Evolutionary conservation across 2,329 filamentous ascomycete species (phyloP).

Genomic region (Clarireedia sp.): DNA sequence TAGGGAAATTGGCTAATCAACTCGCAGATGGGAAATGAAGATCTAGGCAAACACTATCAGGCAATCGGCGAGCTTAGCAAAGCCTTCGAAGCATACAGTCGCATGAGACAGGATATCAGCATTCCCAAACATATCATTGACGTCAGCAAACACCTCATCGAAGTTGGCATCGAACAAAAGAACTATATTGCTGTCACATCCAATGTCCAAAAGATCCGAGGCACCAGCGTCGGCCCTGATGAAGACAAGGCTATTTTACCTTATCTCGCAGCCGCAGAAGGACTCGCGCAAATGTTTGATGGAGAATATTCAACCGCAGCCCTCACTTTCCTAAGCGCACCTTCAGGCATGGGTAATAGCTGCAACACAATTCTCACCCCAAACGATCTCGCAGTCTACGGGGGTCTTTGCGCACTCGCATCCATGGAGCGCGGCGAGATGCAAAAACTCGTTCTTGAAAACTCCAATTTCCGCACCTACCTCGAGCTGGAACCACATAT

Average conservation of each 20-base stretch:
- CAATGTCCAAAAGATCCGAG: slow-evolving; percentile 60
- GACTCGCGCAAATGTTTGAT: slow-evolving; percentile 50
- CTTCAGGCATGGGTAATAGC: slow-evolving; percentile 39
- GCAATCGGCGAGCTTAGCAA: slow-evolving; percentile 63
- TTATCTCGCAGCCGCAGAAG: slow-evolving; percentile 49
- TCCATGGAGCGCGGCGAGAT: slow-evolving; percentile 77
- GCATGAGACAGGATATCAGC: slow-evolving; percentile 87
- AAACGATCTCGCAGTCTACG: slow-evolving; percentile 89
- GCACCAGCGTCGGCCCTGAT: slow-evolving; percentile 32
- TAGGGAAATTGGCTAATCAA: background rate
- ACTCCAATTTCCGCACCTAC: slow-evolving; percentile 71
- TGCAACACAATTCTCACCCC: slow-evolving; percentile 68
- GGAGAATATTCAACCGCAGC: slow-evolving; percentile 61
- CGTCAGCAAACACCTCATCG: slow-evolving; percentile 70
- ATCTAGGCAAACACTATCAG: slow-evolving; percentile 78
- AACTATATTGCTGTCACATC: slow-evolving; percentile 67
- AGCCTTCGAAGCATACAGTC: slow-evolving; percentile 69
- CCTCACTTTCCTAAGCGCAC: slow-evolving; percentile 45
- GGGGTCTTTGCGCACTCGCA: slow-evolving; percentile 80
- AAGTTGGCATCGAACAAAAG: slow-evolving; percentile 64
- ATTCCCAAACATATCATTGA: slow-evolving; percentile 76
- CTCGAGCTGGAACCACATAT: slow-evolving; percentile 92
- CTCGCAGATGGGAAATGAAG: slow-evolving; percentile 82
- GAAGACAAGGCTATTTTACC: slow-evolving; percentile 42
- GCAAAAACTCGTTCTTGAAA: slow-evolving; percentile 70